These are phyloP conservation scores for Parascedosporium putredinis DNA, from an alignment of 2,329 filamentous ascomycete genomes.

Conservation along the genomic window DNA sequence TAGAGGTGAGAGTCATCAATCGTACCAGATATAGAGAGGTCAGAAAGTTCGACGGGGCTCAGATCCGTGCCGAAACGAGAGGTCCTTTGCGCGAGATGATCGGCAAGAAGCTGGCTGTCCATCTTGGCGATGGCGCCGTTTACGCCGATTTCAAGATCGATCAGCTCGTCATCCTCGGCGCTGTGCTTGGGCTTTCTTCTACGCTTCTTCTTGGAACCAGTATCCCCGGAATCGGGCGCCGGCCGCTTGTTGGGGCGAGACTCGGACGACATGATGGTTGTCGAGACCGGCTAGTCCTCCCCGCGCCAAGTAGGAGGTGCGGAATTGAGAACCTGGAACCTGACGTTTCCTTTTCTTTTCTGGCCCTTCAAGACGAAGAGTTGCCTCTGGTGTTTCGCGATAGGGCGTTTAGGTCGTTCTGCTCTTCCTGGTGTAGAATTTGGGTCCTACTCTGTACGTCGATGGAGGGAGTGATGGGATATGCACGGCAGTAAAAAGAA, in stretches of 20 bases:
- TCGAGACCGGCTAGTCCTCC: too few species aligned
- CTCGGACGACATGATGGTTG: too few species aligned
- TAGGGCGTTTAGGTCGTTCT: too few species aligned
- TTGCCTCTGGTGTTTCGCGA: too few species aligned
- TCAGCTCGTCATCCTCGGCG: conserved; percentile 39
- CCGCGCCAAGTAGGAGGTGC: too few species aligned
- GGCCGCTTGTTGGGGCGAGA: conserved; percentile 44
- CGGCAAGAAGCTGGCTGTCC: conserved; percentile 73
- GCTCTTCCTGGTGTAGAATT: too few species aligned
- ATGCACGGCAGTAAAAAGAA: not conserved
- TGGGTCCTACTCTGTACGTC: too few species aligned
- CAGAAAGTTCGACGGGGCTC: conserved; percentile 73
- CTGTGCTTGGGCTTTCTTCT: conserved; percentile 46
- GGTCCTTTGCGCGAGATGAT: conserved; percentile 73
- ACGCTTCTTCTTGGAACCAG: conserved; percentile 24
- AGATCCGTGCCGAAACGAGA: conserved; percentile 69
- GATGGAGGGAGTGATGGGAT: too few species aligned
- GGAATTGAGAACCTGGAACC: too few species aligned
- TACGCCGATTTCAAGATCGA: conserved; percentile 61
- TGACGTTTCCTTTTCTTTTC: too few species aligned
- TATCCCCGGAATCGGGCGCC: conserved; percentile 30
- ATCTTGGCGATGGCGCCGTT: conserved; percentile 74
- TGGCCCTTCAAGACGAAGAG: too few species aligned
- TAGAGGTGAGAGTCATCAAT: conserved; percentile 7
- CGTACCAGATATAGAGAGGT: conserved; percentile 72